Evolutionary conservation across 2,329 filamentous ascomycete genomes (phyloP).

Genomic region (Lachnellula subtilissima): DNA sequence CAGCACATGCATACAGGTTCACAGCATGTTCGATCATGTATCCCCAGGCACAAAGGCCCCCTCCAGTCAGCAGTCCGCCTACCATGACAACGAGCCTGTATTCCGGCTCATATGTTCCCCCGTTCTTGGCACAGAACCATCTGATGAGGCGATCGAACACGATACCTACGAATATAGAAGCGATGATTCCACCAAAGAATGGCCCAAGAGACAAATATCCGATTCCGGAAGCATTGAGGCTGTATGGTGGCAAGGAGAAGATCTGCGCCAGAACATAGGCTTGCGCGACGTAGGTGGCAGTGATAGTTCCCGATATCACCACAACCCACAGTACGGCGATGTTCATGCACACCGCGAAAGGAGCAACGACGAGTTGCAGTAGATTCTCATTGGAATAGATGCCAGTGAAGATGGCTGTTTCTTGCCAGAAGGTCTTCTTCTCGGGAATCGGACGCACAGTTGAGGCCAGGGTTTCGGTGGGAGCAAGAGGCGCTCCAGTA

Average conservation of each 20-base stretch:
- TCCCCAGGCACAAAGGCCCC: conserved; percentile 38
- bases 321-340: conserved; percentile 46
- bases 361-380: conserved; percentile 36
- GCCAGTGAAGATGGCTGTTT: conserved; percentile 35
- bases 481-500: background rate
- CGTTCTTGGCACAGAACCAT: conserved; percentile 44
- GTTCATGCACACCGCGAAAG: conserved; percentile 45
- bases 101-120: conserved; percentile 49
- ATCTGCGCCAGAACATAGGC: conserved; percentile 42
- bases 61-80: conserved; percentile 31
- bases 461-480: background rate
- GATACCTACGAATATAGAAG: conserved; percentile 31
- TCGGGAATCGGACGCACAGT: conserved; percentile 1
- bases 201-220: conserved; percentile 40
- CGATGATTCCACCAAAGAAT: conserved; percentile 37
- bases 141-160: conserved; percentile 35
- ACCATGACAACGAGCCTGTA: conserved; percentile 40
- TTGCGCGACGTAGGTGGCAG: conserved; percentile 39
- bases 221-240: conserved; percentile 36
- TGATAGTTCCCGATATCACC: conserved; percentile 40
- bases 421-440: conserved; percentile 35
- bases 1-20: conserved; percentile 31
- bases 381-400: conserved; percentile 35
- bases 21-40: conserved; percentile 23
- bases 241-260: conserved; percentile 45